Percentiles rank a stretch among this genome's conserved stretches.
Evolutionary conservation across 768 basidiomycete genomes (phyloP).

Genomic region (Boletus huronensis): DNA sequence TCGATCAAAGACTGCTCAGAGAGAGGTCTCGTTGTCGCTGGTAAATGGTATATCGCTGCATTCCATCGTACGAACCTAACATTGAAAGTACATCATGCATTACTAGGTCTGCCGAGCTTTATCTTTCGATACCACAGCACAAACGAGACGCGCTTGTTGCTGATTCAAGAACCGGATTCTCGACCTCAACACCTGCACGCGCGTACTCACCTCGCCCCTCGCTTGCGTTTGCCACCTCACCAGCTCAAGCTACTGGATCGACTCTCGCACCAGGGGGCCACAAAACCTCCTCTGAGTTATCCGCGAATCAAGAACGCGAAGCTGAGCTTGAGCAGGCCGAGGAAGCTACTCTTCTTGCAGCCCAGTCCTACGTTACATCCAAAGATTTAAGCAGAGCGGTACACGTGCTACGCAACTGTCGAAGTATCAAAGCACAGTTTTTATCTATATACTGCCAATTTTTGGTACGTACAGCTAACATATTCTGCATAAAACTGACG

Average conservation of each 20-base stretch:
- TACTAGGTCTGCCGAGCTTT: slow-evolving; percentile 79
- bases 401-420: slow-evolving; percentile 60
- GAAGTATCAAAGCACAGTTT: slow-evolving; percentile 71
- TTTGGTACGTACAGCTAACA: slow-evolving; percentile 55
- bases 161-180: slow-evolving; percentile 37
- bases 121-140: slow-evolving; percentile 53
- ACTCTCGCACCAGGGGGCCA: slow-evolving; percentile 24
- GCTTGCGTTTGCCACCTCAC: slow-evolving; percentile 33
- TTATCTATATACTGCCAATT: slow-evolving; percentile 77
- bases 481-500: slow-evolving; percentile 4
- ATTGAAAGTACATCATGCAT: slow-evolving; percentile 13
- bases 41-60: slow-evolving; percentile 63
- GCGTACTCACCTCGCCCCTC: slow-evolving; percentile 40
- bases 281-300: slow-evolving; percentile 2
- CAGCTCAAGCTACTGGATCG: slow-evolving; percentile 30
- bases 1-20: slow-evolving; percentile 73
- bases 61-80: slow-evolving; percentile 7
- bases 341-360: slow-evolving; percentile 68
- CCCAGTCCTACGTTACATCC: slow-evolving; percentile 67
- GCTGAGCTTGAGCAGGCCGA: slow-evolving; percentile 55
- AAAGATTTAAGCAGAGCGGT: slow-evolving; percentile 77
- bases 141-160: slow-evolving; percentile 38
- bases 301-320: slow-evolving; percentile 37
- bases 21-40: slow-evolving; percentile 62
- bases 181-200: slow-evolving; percentile 59